A percentile compares a stretch with the other conserved stretches of the same genome.
phyloP scores from a whole-genome alignment of 1,284 basidiomycete species.

The Salmacisia buchloeana region DNA sequence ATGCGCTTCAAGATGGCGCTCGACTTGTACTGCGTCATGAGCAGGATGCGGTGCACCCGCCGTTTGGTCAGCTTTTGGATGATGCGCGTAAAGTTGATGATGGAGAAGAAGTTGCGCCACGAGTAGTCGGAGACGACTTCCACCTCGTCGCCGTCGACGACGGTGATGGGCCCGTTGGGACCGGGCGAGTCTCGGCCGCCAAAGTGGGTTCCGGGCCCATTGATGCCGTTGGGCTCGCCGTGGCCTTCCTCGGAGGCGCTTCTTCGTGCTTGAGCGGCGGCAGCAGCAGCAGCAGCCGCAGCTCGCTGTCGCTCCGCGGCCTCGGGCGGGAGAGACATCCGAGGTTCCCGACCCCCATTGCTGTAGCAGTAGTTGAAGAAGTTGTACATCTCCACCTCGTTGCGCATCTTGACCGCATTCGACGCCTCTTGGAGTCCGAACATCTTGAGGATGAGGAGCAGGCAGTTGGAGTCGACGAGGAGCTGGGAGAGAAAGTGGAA shows the following conservation, averaged over 20 bases:
- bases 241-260: slow-evolving; percentile 57
- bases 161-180: slow-evolving; percentile 14
- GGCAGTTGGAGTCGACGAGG: slow-evolving; percentile 88
- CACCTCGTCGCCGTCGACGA: slow-evolving; percentile 50
- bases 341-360: slow-evolving; percentile 53
- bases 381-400: slow-evolving; percentile 72
- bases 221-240: background rate
- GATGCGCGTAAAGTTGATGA: slow-evolving; percentile 97
- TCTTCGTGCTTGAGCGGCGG: slow-evolving; percentile 51
- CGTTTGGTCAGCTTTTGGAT: slow-evolving; percentile 97
- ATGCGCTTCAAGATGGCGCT: slow-evolving; percentile 82
- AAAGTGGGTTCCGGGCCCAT: background rate
- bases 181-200: background rate
- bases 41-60: slow-evolving; percentile 85
- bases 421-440: slow-evolving; percentile 91
- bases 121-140: slow-evolving; percentile 89
- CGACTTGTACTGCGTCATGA: slow-evolving; percentile 97
- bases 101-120: slow-evolving; percentile 96
- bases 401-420: slow-evolving; percentile 73
- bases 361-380: slow-evolving; percentile 91
- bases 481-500: slow-evolving; percentile 94
- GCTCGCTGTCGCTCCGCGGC: slow-evolving; percentile 12
- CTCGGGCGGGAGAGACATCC: slow-evolving; percentile 51
- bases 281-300: slow-evolving; percentile 1
- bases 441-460: slow-evolving; percentile 92